Evolutionary conservation across 768 basidiomycete genomes (phyloP), one percentile per base, ranked within the genome.

Genomic region (Tylopilus plumbeoviolaceoides): DNA sequence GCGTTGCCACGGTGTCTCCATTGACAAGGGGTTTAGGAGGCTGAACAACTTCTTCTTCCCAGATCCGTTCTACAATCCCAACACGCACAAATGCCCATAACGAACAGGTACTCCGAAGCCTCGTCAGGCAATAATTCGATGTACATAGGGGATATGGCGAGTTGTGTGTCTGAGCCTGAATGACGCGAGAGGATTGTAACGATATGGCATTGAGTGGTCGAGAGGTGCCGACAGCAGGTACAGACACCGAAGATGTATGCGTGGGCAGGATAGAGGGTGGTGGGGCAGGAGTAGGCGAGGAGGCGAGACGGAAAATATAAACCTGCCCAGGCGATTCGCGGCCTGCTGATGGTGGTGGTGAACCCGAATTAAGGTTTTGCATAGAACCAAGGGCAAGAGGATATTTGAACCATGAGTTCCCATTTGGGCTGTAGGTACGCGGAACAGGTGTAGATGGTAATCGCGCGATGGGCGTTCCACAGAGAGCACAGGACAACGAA

Each of bases 81-180:
- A 82, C 84, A 21, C 91, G 81, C 47, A 95, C 84, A 62, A 90
- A 95, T 17, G 87, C 82, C 92, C 93, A 97, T 14, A 95, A 72
- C 5, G 85, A 87, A 68, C 92, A 95, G n/a, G 93, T 91, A 35
- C 86, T 78, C 12, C 93, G 82, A 18, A 97, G 75, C 8, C 94
- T 81, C 6, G 79, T 73, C 15, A 95, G 75, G 66, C 93, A 95
- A 86, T 92, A 95, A n/a, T 89, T 85, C 17, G 80, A 81, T 11
- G 79, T 73, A 62, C 93, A 97, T 3, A 97, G 73, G 1, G 94
- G 91, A 67, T 95, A 57, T 7, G 67, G 69, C 7, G 44, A 47
- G 20, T 60, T 60, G 30, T 65, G 65, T 18, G 57, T 38, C 28
- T 69, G 69, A 33, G 56, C n/a, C 25, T 59, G 48, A 17, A 56